phyloP scores from a whole-genome alignment of 176 grass and related monocot species.

The Zea mays region Zm-B73-REFERENCE-NAM-5.0 NC_050100.1:43945001-43945500 shows the following conservation, averaged over 20 bases:
- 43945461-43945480: no score
- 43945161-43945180: neutral
- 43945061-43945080: constrained; percentile 14
- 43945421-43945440: no score
- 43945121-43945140: constrained; percentile 11
- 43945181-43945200: constrained; percentile 11
- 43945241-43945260: neutral
- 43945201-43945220: neutral
- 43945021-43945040: constrained; percentile 74
- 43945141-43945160: neutral
- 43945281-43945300: neutral
- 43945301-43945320: constrained; percentile 12
- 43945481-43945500: no score
- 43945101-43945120: constrained; percentile 4
- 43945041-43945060: constrained; percentile 70
- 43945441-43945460: no score
- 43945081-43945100: constrained; percentile 23
- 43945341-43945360: neutral
- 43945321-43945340: neutral
- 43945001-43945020: constrained; percentile 95
- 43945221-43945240: neutral
- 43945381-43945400: neutral
- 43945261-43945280: neutral
- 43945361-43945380: neutral
- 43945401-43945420: no score